These are phyloP conservation scores for Psidium friedrichsthalianum DNA, from an alignment of 345 rosid species.

Conservation along the genomic window DNA sequence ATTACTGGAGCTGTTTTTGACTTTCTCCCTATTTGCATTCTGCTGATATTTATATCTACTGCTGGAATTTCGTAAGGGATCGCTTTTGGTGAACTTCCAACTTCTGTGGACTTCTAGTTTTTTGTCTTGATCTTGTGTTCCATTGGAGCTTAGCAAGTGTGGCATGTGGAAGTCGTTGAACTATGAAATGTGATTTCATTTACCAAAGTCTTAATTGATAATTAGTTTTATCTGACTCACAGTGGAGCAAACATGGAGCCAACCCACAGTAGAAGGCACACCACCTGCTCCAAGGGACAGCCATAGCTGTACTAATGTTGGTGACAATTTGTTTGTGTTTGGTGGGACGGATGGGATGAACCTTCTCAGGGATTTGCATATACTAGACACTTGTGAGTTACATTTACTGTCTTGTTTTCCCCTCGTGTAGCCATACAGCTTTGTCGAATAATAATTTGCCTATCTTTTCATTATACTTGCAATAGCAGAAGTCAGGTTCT, in stretches of 20 bases:
- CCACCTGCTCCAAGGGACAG: constrained; percentile 86
- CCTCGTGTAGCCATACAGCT: background rate
- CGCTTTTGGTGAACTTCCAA: background rate
- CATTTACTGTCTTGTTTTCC: background rate
- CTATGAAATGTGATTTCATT: background rate
- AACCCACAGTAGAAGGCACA: constrained; percentile 51
- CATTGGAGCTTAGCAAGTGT: background rate
- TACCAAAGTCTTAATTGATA: background rate
- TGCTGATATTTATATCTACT: background rate
- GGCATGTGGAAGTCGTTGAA: background rate
- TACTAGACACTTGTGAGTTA: constrained; percentile 70
- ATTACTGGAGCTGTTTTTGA: background rate
- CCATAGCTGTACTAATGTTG: constrained; percentile 73
- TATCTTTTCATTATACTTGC: background rate
- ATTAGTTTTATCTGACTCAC: constrained; percentile 3
- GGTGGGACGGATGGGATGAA: constrained; percentile 89
- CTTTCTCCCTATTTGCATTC: background rate
- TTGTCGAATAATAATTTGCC: background rate
- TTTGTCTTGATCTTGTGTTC: background rate
- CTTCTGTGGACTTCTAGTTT: background rate
- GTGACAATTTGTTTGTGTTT: constrained; percentile 61
- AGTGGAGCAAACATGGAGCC: constrained; percentile 75
- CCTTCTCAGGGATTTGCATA: constrained; percentile 63
- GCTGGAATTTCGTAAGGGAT: background rate
- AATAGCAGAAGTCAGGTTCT: background rate